Percentiles rank a stretch among this genome's conserved stretches.
phyloP scores from a whole-genome alignment of 2,329 filamentous ascomycete species.

The Stachybotrys elegans region DNA sequence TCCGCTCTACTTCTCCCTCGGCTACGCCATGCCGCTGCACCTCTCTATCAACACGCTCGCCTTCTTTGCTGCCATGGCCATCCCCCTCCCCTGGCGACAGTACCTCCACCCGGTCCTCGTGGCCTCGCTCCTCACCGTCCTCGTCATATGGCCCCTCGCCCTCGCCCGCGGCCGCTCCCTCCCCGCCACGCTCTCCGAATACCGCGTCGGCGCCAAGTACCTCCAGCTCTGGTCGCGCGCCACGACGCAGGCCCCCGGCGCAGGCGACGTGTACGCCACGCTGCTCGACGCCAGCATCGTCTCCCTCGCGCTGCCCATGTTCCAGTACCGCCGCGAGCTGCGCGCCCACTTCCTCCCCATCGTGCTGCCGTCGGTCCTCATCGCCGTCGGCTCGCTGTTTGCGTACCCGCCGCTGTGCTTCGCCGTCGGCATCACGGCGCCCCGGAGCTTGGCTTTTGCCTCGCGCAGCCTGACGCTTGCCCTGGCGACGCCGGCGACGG shows the following conservation, averaged over 20 bases:
- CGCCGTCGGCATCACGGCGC: conserved; percentile 47
- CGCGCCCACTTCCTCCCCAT: conserved; percentile 48
- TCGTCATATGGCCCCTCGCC: conserved; percentile 49
- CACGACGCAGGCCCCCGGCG: conserved; percentile 36
- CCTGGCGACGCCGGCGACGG: conserved; percentile 51
- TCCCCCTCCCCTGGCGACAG: conserved; percentile 43
- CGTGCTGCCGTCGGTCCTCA: conserved; percentile 43
- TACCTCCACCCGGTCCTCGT: conserved; percentile 55
- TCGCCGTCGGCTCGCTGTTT: conserved; percentile 50
- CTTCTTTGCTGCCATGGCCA: conserved; percentile 43
- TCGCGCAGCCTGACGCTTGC: conserved; percentile 54
- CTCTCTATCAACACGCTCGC: conserved; percentile 43
- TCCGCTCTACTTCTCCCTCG: conserved; percentile 47
- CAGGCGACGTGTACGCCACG: conserved; percentile 51
- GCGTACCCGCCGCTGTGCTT: conserved; percentile 51
- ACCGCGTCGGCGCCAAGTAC: conserved; percentile 50
- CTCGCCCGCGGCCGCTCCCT: conserved; percentile 37
- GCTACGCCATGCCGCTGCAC: conserved; percentile 47
- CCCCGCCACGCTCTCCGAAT: conserved; percentile 34
- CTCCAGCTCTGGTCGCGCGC: conserved; percentile 42
- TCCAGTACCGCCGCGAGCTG: conserved; percentile 53
- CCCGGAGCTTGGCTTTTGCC: conserved; percentile 49
- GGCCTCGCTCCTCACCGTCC: conserved; percentile 46
- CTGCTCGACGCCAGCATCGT: conserved; percentile 55
- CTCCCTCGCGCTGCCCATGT: conserved; percentile 56